Evolutionary conservation across 1,284 basidiomycete genomes (phyloP), one percentile per base, ranked within the genome.

Genomic region (Ganoderma resinaceum): DNA sequence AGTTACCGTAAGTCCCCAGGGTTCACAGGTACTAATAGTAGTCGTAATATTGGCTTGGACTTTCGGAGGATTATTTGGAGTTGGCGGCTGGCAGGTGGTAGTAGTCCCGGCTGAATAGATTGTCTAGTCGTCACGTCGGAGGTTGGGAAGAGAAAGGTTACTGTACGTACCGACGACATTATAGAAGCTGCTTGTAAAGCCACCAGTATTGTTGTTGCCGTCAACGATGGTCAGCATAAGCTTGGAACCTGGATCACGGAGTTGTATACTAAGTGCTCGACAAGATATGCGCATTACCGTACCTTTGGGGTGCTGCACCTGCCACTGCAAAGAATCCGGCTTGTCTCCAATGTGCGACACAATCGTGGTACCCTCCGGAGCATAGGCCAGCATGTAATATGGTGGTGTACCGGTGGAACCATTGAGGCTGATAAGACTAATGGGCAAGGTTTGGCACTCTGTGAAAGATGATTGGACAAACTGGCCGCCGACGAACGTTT

Each of bases 381-480:
- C 81, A 65, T 84, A 82, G 0, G 85, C 83, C 38, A 85, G 78
- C 82, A 88, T 83, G 73, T 84, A 87, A 71, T 83, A 89, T 1
- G 85, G 86, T 3, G 85, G 80, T 0, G 78, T 74, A 0, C 82
- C 84, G 31, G 74, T 37, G 20, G 72, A 68, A 31, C 49, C 35
- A 37, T 70, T 71, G 33, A 75, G 57, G 0, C 73, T 61, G 40
- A 72, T 63, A n/a, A 77, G 67, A 0, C 63, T 40, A 31, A 78
- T 57, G 14, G 65, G 42, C 8, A 69, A 35, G 18, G 59, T 73
- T 38, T 75, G 69, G 66, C 77, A 78, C 68, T 75, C 74, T n/a
- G 42, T 62, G 63, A 46, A 74, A 9, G 49, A 67, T 43, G 58
- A 58, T 65, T 46, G 66, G 33, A 61, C 58, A 61, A 71, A 72